Evolutionary conservation across 2,329 filamentous ascomycete genomes (phyloP).

Genomic region (Monosporascus sp.): DNA sequence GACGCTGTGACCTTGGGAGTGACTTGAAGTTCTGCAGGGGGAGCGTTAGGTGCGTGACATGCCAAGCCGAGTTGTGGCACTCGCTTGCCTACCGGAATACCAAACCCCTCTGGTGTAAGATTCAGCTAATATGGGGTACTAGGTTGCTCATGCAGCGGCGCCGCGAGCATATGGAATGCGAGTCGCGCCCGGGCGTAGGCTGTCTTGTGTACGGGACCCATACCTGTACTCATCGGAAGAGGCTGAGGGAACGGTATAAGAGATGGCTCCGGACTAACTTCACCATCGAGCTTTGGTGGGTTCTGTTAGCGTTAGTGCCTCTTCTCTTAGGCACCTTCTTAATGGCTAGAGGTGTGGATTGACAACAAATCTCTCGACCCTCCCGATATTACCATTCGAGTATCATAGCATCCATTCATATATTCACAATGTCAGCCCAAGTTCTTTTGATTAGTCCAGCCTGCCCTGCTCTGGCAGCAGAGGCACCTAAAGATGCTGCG

Average conservation of each 20-base stretch:
- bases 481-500: too few relatives aligned
- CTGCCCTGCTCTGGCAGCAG: too few relatives aligned
- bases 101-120: too few relatives aligned
- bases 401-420: too few relatives aligned
- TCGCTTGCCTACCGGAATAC: too few relatives aligned
- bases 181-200: conserved; percentile 50
- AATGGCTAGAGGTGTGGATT: background rate
- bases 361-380: too few relatives aligned
- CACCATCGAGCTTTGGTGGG: conserved; percentile 45
- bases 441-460: too few relatives aligned
- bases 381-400: too few relatives aligned
- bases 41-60: conserved; percentile 46
- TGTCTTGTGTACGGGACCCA: conserved; percentile 49
- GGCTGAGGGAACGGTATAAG: conserved; percentile 39
- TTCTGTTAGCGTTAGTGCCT: conserved; percentile 38
- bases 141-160: conserved; percentile 55
- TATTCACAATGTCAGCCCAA: too few relatives aligned
- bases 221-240: conserved; percentile 39
- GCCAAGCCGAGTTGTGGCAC: too few relatives aligned
- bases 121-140: background rate
- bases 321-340: conserved; percentile 32
- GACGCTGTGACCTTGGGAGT: conserved; percentile 52
- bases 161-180: conserved; percentile 56
- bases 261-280: conserved; percentile 40
- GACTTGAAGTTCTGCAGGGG: conserved; percentile 57